Conservation (phyloP, 1,284 basidiomycete genomes). For the Moniliella sp. region DNA sequence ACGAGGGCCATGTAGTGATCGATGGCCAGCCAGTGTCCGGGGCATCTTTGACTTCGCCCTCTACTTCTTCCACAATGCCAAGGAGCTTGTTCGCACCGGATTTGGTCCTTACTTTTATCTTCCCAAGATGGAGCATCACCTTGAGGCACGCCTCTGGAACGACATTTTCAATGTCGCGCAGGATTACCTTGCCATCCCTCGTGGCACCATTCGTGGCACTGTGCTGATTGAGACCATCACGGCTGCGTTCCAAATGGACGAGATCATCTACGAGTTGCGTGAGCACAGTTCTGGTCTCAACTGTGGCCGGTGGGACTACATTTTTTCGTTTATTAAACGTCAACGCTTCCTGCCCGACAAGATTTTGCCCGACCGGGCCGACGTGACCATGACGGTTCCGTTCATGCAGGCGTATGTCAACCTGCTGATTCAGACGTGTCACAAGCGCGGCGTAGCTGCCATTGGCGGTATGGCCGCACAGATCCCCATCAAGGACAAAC, state of each 20-base stretch:
- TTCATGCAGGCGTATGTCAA: constrained; percentile 97
- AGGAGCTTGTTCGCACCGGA: constrained; percentile 47
- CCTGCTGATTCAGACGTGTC: constrained; percentile 90
- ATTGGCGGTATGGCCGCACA: constrained; percentile 88
- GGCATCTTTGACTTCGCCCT: constrained; percentile 91
- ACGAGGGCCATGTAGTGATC: constrained; percentile 69
- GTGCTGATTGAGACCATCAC: constrained; percentile 92
- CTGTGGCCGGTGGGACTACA: constrained; percentile 97
- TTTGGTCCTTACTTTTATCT: constrained; percentile 93
- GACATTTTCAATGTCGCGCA: constrained; percentile 88
- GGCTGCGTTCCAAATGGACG: constrained; percentile 97
- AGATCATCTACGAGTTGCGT: constrained; percentile 86
- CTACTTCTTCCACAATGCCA: constrained; percentile 92
- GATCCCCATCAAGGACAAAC: constrained; percentile 93
- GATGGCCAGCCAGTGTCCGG: constrained; percentile 78
- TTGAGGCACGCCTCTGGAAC: constrained; percentile 83
- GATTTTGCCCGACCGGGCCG: constrained; percentile 69
- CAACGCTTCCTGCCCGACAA: constrained; percentile 29
- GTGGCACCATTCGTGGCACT: constrained; percentile 73
- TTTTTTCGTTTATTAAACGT: constrained; percentile 50
- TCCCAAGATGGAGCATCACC: constrained; percentile 70
- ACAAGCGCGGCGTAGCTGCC: constrained; percentile 86
- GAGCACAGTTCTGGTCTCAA: constrained; percentile 88
- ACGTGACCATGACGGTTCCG: constrained; percentile 91
- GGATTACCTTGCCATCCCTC: constrained; percentile 66